A percentile compares a stretch with the other conserved stretches of the same genome.
phyloP scores from a whole-genome alignment of 2,329 filamentous ascomycete species.

The Epichloe gansuensis region DNA sequence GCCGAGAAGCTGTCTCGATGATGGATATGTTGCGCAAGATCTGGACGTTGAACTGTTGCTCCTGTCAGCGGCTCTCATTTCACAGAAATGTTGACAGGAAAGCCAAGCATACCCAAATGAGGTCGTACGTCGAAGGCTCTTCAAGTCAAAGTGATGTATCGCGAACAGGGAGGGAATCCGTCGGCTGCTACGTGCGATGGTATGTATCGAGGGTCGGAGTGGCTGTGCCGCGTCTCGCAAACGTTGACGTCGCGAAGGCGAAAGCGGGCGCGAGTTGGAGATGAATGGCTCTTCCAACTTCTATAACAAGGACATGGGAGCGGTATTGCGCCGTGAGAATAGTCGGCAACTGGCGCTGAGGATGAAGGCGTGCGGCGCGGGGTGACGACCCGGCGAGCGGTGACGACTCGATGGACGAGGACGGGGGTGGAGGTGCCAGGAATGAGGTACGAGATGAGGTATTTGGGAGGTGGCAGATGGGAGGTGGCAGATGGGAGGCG shows the following conservation, averaged over 20 bases:
- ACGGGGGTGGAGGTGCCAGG: background rate
- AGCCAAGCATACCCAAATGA: background rate
- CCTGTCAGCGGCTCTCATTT: background rate
- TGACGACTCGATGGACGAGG: background rate
- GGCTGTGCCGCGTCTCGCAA: conserved; percentile 1
- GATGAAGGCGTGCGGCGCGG: background rate
- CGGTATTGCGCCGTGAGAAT: conserved; percentile 2
- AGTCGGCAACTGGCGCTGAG: background rate
- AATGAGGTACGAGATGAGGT: no score
- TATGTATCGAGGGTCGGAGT: background rate
- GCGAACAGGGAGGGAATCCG: background rate
- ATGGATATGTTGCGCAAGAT: background rate
- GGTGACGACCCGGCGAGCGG: background rate
- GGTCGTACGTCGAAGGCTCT: background rate
- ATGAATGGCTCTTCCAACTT: conserved; percentile 21
- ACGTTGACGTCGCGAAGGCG: conserved; percentile 6
- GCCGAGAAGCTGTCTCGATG: conserved; percentile 1
- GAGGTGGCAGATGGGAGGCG: no score
- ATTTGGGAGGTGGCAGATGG: no score
- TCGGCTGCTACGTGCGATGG: background rate
- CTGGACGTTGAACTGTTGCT: background rate
- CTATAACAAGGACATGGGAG: conserved; percentile 26
- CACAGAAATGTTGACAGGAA: background rate
- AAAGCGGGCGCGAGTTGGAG: conserved; percentile 6
- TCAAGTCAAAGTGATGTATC: background rate